Evolutionary conservation across 306 rosid genomes (phyloP).

Genomic region (Gynostemma pentaphyllum): DNA sequence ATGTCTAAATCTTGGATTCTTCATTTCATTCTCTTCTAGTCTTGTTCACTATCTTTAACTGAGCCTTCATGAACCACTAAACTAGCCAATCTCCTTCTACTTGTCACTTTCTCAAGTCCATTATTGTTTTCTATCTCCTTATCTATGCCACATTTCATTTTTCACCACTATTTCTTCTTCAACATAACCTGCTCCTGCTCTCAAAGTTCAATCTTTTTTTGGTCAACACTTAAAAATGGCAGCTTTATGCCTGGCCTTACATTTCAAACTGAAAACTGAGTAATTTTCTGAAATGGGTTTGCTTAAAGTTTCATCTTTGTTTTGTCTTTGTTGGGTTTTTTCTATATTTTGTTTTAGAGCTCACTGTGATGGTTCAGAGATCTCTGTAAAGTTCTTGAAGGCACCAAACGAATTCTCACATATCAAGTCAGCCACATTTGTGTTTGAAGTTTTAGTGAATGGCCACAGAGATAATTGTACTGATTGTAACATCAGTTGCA

Average conservation of each 20-base stretch:
- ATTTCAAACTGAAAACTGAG: neutral
- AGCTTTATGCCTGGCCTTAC: constrained; percentile 9
- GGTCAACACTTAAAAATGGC: constrained; percentile 19
- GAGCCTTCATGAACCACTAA: constrained; percentile 37
- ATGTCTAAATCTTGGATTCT: constrained; percentile 19
- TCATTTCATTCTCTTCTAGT: constrained; percentile 12
- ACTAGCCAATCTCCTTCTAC: constrained; percentile 15
- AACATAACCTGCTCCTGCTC: constrained; percentile 10
- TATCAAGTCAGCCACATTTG: constrained; percentile 56
- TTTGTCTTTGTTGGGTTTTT: constrained; percentile 27
- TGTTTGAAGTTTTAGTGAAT: constrained; percentile 38
- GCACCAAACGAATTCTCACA: constrained; percentile 70
- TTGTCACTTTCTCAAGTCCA: constrained; percentile 18
- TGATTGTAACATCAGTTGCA: constrained; percentile 60
- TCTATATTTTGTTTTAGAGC: constrained; percentile 28
- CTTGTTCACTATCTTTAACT: constrained; percentile 23
- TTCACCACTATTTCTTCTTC: neutral
- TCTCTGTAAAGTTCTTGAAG: constrained; percentile 57
- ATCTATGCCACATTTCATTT: neutral
- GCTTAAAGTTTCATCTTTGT: constrained; percentile 20
- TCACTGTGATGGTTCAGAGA: constrained; percentile 31
- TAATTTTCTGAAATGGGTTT: constrained; percentile 34
- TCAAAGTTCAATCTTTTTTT: constrained; percentile 13
- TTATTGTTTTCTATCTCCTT: constrained; percentile 5
- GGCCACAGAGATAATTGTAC: constrained; percentile 24